Evolutionary conservation across 768 basidiomycete species (phyloP), one percentile per base, ranked within the genome.

Genomic region (Filobasidium floriforme): DNA sequence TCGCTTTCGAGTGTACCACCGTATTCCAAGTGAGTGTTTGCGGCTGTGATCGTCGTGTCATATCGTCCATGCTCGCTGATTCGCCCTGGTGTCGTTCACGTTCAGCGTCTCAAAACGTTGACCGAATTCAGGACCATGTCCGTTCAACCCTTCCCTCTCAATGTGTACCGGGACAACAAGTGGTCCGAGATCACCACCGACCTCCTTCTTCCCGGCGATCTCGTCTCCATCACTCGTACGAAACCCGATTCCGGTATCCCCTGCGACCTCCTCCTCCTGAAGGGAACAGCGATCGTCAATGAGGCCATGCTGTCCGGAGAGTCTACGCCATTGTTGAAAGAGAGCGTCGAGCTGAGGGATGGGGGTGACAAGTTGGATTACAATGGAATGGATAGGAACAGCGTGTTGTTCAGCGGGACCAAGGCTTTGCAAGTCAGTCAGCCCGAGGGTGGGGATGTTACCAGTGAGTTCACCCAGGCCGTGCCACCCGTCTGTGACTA

Each of bases 261-360:
- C 1, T 93, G 92, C 11, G 94, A 99, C 74, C 85, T 99, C 43
- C 84, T 99, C 19, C 84, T 99, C n/a, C 79, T 97, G 14, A 85
- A 87, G 65, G 96, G 96, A 11, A 89, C 91, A 0, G 89, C 88
- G 69, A 98, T 99, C 72, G 93, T 98, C 70, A 99, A 99, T 77
- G 96, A 99, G 78, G 96, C 96, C 29, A 98, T 99, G 96, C 82
- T 99, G 1, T 96, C 92, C 0, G 96, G 96, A 60, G 96, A 99
- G 81, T 96, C 92, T 0, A 99, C 96, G 0, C 96, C 96, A 0
- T 82, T 99, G 10, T 82, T 99, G 57, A 99, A 99, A 75, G 96
- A 99, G 74, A 92, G 90, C 15, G 88, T 97, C 65, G 88, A 91
- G 69, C 82, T 98, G 0, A 82, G 91, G 11, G 89, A 93, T 6